These are phyloP conservation scores for Croton laevigatus DNA, from an alignment of 441 rosid genomes.

Conservation along the genomic window DNA sequence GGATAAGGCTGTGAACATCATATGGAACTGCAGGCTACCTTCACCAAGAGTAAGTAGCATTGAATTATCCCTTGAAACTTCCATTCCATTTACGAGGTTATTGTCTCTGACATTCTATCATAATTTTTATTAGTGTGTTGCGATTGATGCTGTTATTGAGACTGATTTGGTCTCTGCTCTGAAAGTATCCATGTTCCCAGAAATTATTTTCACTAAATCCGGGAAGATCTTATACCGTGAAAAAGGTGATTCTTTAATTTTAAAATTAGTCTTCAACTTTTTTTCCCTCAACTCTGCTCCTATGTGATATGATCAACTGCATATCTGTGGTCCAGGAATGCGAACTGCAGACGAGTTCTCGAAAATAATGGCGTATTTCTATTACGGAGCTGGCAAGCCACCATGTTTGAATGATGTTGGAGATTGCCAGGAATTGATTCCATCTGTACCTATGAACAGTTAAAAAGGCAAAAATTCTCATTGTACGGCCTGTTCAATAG, in stretches of 20 bases:
- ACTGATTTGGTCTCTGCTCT: slow-evolving; percentile 71
- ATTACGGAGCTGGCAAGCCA: slow-evolving; percentile 88
- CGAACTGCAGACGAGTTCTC: slow-evolving; percentile 76
- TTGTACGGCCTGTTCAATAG: background rate
- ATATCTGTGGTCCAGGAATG: slow-evolving; percentile 38
- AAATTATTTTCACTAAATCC: slow-evolving; percentile 78
- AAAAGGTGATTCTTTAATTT: slow-evolving; percentile 43
- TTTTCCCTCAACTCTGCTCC: background rate
- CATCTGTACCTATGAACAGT: slow-evolving; percentile 35
- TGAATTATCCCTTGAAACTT: background rate
- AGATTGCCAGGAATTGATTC: slow-evolving; percentile 54
- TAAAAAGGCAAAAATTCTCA: background rate
- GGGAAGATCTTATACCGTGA: slow-evolving; percentile 87
- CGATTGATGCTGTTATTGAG: slow-evolving; percentile 80
- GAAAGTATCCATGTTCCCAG: slow-evolving; percentile 70
- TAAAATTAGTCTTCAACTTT: slow-evolving; percentile 5
- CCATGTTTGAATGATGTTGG: slow-evolving; percentile 40
- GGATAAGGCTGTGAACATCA: slow-evolving; percentile 78
- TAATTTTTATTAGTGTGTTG: slow-evolving; percentile 59
- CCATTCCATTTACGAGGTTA: background rate
- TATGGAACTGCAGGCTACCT: slow-evolving; percentile 91
- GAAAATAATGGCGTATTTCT: slow-evolving; percentile 90
- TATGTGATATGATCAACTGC: background rate
- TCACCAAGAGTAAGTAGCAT: slow-evolving; percentile 70
- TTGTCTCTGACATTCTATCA: slow-evolving; percentile 17